Base-by-base conservation (phyloP, 2,329 filamentous ascomycete species). In the Cladosporium oxysporum region DNA sequence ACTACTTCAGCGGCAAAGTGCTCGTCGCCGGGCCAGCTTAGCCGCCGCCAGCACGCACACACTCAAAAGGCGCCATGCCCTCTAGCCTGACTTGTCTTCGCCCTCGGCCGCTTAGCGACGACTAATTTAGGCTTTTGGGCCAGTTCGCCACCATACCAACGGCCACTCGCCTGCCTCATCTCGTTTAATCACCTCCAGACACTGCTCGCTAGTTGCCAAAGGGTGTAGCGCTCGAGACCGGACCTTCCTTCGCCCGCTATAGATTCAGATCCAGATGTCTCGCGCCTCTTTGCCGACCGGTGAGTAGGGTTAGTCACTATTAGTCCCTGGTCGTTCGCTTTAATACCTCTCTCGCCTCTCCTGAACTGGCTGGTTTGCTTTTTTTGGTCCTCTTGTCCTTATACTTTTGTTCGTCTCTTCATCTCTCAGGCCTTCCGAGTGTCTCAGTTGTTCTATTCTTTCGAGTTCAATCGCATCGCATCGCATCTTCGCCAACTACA, bases 121-220 rank as follows among this genome's bases (percentile, higher is more conserved):
- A 57, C 61, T 47, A 63, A 63, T 31, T 63, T 63, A 63, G 61
- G 33, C 55, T 53, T 53, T 47, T 52, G 35, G 52, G 14, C 61
- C 50, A 29, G n/a, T 26, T 44, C 61, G 61, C 61, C 61, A 63
- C 61, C 61, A 62, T 29, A 47, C 50, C 61, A 47, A 47, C 50
- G 31, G 50, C 31, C 10, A 31, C 37, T 35, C 33, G 33, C 33
- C 29, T 44, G 49, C 50, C 35, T 63, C 61, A 63, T 63, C 26
- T 63, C 61, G 61, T 63, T 47, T 63, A 63, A 55, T 37, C n/a
- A 41, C 50, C 49, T 28, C 23, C 10, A 26, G 61, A 57, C 18
- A 12, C 50, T 41, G 35, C 33, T 63, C 23, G 35, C 61, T 63
- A 63, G 61, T 55, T 44, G 35, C 61, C 21, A 63, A 57, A 31